Conservation (phyloP, 495 filamentous ascomycete genomes). For the Sphaerosporella brunnea region DNA sequence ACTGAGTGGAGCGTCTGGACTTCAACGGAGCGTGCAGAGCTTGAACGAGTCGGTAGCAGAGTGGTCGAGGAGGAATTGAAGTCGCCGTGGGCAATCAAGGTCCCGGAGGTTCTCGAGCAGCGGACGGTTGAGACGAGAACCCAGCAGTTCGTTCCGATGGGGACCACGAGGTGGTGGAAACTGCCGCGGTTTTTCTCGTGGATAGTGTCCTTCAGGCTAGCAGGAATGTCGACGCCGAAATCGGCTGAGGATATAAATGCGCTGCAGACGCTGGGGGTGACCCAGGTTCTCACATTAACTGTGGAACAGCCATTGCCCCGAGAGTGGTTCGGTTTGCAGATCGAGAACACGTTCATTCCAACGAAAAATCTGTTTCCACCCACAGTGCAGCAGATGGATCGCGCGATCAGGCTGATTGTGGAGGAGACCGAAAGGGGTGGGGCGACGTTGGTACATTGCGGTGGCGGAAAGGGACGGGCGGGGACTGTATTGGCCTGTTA, state of each 20-base stretch:
- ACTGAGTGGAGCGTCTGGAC: slow-evolving; percentile 8
- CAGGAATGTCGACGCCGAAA: slow-evolving; percentile 13
- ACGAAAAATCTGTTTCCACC: slow-evolving; percentile 11
- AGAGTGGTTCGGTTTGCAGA: slow-evolving; percentile 7
- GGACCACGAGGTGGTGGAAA: background rate
- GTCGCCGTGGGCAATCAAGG: background rate
- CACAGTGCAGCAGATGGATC: slow-evolving; percentile 9
- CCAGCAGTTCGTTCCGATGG: slow-evolving; percentile 4
- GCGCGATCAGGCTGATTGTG: slow-evolving; percentile 4
- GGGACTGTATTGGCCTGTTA: slow-evolving; percentile 15
- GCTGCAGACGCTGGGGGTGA: slow-evolving; percentile 8
- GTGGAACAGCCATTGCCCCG: slow-evolving; percentile 8
- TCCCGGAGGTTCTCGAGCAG: background rate
- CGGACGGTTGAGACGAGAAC: background rate
- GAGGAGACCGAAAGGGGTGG: slow-evolving; percentile 3
- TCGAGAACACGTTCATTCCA: slow-evolving; percentile 11
- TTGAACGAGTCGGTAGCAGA: background rate
- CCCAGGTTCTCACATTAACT: slow-evolving; percentile 15
- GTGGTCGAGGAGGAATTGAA: background rate
- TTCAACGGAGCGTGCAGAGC: slow-evolving; percentile 1
- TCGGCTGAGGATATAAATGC: background rate
- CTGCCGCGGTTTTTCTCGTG: slow-evolving; percentile 20
- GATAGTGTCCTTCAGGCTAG: slow-evolving; percentile 8
- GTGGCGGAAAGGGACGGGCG: slow-evolving; percentile 18
- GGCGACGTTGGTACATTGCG: slow-evolving; percentile 13